These are phyloP conservation scores for Blastobotrys ciferrii DNA, from an alignment of 1,139 yeast genomes.

Conservation along the genomic window DNA sequence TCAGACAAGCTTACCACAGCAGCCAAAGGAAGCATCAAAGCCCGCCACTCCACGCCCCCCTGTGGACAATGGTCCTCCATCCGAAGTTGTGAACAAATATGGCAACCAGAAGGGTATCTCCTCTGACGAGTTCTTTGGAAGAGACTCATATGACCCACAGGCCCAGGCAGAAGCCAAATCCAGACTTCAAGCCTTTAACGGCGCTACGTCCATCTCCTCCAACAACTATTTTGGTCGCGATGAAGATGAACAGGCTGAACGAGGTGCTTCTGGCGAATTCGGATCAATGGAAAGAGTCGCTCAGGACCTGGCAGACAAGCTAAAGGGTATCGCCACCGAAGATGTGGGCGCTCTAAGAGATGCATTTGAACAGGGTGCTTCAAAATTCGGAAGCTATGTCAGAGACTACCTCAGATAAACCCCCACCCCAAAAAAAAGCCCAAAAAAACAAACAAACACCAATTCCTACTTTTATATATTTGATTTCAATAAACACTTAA, in stretches of 20 bases:
- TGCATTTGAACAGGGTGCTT: conserved; percentile 94
- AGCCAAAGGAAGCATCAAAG: conserved; percentile 21
- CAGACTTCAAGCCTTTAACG: conserved; percentile 75
- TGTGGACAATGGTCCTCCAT: conserved; percentile 42
- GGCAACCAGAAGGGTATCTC: conserved; percentile 93
- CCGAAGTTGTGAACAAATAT: conserved; percentile 55
- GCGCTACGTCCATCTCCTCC: conserved; percentile 89
- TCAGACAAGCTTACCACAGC: conserved; percentile 35
- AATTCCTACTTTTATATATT: too few relatives aligned
- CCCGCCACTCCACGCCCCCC: conserved; percentile 26
- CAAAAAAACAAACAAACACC: not conserved
- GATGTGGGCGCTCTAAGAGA: conserved; percentile 86
- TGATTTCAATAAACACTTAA: too few relatives aligned
- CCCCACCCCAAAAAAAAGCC: not conserved
- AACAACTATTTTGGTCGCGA: conserved; percentile 91
- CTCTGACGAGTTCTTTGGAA: conserved; percentile 90
- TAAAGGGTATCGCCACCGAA: conserved; percentile 75
- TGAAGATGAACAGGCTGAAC: conserved; percentile 45
- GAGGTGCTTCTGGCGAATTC: conserved; percentile 29
- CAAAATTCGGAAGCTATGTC: conserved; percentile 76
- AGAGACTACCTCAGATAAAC: conserved; percentile 70
- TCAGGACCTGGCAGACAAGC: conserved; percentile 65
- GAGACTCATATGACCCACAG: conserved; percentile 76
- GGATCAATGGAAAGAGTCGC: conserved; percentile 55
- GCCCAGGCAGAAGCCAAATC: conserved; percentile 76